A percentile compares a stretch with the other conserved stretches of the same genome.
Conservation (phyloP, 371 early-diverging fungal genomes). For the Mycotypha africana region DNA sequence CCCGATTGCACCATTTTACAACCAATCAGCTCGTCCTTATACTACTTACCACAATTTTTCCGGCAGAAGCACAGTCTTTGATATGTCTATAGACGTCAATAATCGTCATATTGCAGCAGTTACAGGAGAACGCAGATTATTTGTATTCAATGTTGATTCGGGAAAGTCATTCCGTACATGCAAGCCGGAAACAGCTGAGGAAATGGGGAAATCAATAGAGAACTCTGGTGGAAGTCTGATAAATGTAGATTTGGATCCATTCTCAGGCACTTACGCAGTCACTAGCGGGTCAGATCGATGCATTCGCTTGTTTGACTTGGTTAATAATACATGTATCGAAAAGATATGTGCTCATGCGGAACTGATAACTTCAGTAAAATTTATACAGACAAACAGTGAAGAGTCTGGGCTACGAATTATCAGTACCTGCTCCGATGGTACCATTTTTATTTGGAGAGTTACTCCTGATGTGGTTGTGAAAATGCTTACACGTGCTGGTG, state of each 20-base stretch:
- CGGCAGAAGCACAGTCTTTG: slow-evolving; percentile 71
- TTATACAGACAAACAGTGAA: slow-evolving; percentile 26
- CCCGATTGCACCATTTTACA: slow-evolving; percentile 5
- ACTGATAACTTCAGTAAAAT: slow-evolving; percentile 69
- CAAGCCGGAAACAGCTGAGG: slow-evolving; percentile 56
- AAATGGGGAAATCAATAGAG: slow-evolving; percentile 41
- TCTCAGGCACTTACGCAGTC: slow-evolving; percentile 65
- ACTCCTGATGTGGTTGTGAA: slow-evolving; percentile 45
- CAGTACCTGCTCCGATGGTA: slow-evolving; percentile 77
- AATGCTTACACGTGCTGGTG: slow-evolving; percentile 37
- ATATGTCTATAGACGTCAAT: slow-evolving; percentile 60
- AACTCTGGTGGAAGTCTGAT: slow-evolving; percentile 55
- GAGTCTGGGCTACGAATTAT: slow-evolving; percentile 48
- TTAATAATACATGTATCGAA: slow-evolving; percentile 58
- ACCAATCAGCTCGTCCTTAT: slow-evolving; percentile 21
- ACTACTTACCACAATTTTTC: slow-evolving; percentile 67
- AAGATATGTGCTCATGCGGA: slow-evolving; percentile 73
- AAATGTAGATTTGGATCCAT: slow-evolving; percentile 67
- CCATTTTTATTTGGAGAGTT: slow-evolving; percentile 73
- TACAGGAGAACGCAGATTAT: slow-evolving; percentile 67
- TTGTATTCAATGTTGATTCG: slow-evolving; percentile 53
- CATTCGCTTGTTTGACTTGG: slow-evolving; percentile 71
- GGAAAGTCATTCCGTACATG: slow-evolving; percentile 64
- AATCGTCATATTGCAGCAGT: slow-evolving; percentile 59
- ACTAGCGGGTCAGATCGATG: slow-evolving; percentile 72